Evolutionary conservation across 352 stramenopile species (phyloP).

Genomic region (Globisporangium heterothallicum): DNA sequence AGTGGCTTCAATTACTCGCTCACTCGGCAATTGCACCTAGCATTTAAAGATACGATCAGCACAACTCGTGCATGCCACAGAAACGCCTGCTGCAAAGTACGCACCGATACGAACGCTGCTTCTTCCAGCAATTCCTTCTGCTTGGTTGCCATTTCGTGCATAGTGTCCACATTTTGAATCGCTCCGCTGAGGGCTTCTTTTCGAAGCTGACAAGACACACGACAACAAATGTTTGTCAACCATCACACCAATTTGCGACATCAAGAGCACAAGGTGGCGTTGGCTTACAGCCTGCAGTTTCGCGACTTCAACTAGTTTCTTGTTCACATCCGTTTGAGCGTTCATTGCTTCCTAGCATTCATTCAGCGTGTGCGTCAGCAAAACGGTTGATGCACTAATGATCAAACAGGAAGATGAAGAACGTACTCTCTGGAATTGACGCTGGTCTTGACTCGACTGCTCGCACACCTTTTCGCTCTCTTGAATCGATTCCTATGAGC

Average conservation of each 20-base stretch:
- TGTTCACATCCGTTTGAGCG: constrained; percentile 56
- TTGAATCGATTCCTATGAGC: constrained; percentile 37
- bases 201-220: constrained; percentile 33
- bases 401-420: not conserved
- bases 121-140: constrained; percentile 73
- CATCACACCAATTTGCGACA: not conserved
- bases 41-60: not conserved
- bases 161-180: constrained; percentile 55
- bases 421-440: constrained; percentile 41
- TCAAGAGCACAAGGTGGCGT: not conserved
- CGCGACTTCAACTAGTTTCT: constrained; percentile 55
- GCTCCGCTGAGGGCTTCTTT: constrained; percentile 68
- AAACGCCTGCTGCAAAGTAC: constrained; percentile 10
- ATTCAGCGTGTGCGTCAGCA: not conserved
- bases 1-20: constrained; percentile 75
- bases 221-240: not conserved
- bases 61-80: not conserved
- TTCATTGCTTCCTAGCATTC: constrained; percentile 33
- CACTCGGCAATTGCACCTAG: constrained; percentile 64
- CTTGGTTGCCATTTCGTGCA: constrained; percentile 60
- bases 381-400: not conserved
- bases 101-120: constrained; percentile 70
- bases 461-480: constrained; percentile 54
- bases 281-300: constrained; percentile 57
- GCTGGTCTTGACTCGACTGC: constrained; percentile 49